Conservation (phyloP, 2,329 filamentous ascomycete genomes). For the Ascochyta viciae-villosae region DNA sequence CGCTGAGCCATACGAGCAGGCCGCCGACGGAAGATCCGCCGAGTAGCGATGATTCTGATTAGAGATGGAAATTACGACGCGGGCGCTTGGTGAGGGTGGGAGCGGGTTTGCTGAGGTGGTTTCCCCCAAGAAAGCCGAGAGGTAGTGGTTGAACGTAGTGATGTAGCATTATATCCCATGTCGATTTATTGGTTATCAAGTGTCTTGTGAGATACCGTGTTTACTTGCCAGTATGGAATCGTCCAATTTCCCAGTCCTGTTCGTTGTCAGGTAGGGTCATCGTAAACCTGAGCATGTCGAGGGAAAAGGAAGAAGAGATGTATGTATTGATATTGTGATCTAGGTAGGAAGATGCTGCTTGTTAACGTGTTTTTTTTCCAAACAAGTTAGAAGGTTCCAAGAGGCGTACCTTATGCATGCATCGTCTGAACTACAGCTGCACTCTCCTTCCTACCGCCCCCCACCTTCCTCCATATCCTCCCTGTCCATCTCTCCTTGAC, state of each 20-base stretch:
- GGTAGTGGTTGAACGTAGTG: background rate
- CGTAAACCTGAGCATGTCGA: too few relatives aligned
- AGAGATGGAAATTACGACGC: constrained; percentile 5
- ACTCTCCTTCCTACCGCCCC: constrained; percentile 24
- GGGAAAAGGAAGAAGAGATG: too few relatives aligned
- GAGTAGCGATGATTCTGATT: constrained; percentile 44
- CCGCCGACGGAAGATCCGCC: constrained; percentile 48
- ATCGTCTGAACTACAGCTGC: background rate
- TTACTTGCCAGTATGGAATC: background rate
- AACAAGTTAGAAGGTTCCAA: too few relatives aligned
- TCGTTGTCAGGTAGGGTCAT: too few relatives aligned
- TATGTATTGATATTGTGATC: too few relatives aligned
- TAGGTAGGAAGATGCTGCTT: too few relatives aligned
- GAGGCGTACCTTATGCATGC: background rate
- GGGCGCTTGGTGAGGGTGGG: background rate
- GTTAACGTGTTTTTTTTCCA: background rate
- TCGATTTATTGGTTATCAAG: background rate
- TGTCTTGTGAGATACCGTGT: background rate
- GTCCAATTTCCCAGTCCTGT: too few relatives aligned
- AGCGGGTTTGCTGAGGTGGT: background rate
- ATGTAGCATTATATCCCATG: background rate
- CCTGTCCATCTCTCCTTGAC: constrained; percentile 61
- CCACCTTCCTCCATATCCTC: constrained; percentile 36
- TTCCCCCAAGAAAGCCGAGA: background rate
- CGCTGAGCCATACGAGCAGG: constrained; percentile 45